Percentiles rank a stretch among this genome's conserved stretches.
These are phyloP conservation scores for Bauhinia variegata DNA, from an alignment of 306 rosid genomes.

Conservation along the genomic window DNA sequence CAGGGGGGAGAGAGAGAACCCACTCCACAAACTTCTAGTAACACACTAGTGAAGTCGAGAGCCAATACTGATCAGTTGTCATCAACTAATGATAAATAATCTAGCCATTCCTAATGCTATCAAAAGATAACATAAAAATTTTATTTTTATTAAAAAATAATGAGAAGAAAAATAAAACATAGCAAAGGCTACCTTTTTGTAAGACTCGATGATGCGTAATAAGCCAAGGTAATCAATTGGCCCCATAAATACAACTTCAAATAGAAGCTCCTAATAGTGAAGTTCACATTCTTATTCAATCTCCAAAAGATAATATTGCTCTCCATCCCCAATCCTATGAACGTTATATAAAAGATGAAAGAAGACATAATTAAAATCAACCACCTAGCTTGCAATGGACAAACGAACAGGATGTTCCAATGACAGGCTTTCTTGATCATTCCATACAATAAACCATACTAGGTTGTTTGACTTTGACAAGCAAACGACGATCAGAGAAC, in stretches of 20 bases:
- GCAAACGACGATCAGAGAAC: background rate
- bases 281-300: conserved; percentile 19
- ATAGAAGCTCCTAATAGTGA: conserved; percentile 14
- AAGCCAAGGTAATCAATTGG: conserved; percentile 8
- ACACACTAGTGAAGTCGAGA: background rate
- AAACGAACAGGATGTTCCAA: conserved; percentile 14
- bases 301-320: conserved; percentile 18
- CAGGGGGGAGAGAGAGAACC: background rate
- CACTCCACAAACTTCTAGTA: background rate
- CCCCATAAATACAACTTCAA: conserved; percentile 7
- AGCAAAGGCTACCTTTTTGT: conserved; percentile 8
- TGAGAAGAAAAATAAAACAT: background rate
- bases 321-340: conserved; percentile 1
- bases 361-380: background rate
- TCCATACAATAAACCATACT: background rate
- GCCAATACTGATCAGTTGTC: background rate
- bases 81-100: background rate
- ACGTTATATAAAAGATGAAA: conserved; percentile 1
- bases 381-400: background rate
- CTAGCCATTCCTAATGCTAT: background rate
- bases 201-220: conserved; percentile 23
- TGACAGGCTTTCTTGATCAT: conserved; percentile 15
- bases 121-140: background rate
- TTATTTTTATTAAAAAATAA: too few species aligned
- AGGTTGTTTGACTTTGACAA: background rate